Evolutionary conservation across 2,329 filamentous ascomycete species (phyloP), one percentile per base, ranked within the genome.

Genomic region (Arthrobotrys megalospora): DNA sequence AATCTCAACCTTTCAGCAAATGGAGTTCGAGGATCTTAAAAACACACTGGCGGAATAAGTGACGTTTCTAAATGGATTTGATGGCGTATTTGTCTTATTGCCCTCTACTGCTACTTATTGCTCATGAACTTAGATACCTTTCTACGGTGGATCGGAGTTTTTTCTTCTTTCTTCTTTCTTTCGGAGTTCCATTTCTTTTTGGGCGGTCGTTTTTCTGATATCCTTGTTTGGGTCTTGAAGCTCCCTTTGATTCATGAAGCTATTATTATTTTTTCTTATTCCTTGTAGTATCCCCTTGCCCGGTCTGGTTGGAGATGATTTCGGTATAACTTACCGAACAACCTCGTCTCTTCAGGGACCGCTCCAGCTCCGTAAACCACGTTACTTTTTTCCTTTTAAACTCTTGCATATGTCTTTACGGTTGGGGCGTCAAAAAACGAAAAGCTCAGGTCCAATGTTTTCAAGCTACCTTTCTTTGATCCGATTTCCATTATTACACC

Each of bases 391-490:
- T 55, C 48, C 21, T 55, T 36, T 69, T 48, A 38, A 47, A 48
- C 60, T 60, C 58, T 28, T 77, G 65, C 66, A 77, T 66, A 64
- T 77, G 50, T 77, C 66, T 70, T 77, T 71, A 70, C 64, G 73
- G 73, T 65, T 77, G 73, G 72, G 73, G 73, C 73, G 73, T 77
- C 73, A 71, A 69, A 76, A 69, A 65, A 41, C 66, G 50, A 77
- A 75, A 77, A 77, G 73, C 73, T 77, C 73, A 69, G 66, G 64
- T 76, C 19, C 24, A 41, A 60, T 60, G 55, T 60, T 60, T 60
- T 43, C 55, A 43, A 60, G 43, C 55, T 43, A 60, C 55, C 52
- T 60, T 60, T 60, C 36, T 41, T 21, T 55, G 60, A 47, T 69
- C 36, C 48, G 36, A 19, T 47, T 45, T 55, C 50, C 36, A 41